Base-by-base conservation (phyloP, 225 moss, liverwort and hornwort genomes). In the Pseudoscleropodium purum region DNA sequence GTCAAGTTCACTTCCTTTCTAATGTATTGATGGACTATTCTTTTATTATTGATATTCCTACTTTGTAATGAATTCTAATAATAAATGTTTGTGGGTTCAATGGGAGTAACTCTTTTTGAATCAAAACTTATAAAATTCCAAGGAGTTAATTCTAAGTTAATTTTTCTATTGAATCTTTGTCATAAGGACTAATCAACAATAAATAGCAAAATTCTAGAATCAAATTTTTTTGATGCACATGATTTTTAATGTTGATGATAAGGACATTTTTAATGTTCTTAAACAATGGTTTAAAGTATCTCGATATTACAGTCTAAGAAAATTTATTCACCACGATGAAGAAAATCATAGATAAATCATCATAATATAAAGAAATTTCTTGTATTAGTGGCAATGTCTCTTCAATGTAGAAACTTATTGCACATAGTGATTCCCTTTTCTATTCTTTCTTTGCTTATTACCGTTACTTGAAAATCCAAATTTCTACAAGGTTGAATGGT, bases 391-490 rank as follows among this genome's bases (percentile, higher is more conserved):
- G 23, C 21, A 23, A 23, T 23, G 12, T 11, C n/a, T 23, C 23
- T 69, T 69, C n/a, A n/a, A n/a, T 68, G 23, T 68, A 68, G 37
- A 23, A 68, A 68, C 20, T n/a, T 23, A 4, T 68, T 68, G n/a
- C 7, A n/a, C 7, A n/a, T 21, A 7, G 2, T 68, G 13, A 68
- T 23, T 68, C 7, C 23, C 6, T 23, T 21, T 68, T 37, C 5
- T 23, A 4, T 7, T 68, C 6, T 12, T 18, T 37, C 21, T 37
- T n/a, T n/a, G 12, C 2, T 12, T 68, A 23, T 21, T 23, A 37
- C 0, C 0, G 0, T 6, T 67, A 36, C 36, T 19, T n/a, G 2
- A n/a, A 68, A n/a, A n/a, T 37, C 7, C 21, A n/a, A 68, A 4
- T 37, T 68, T n/a, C 21, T 68, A 68, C 23, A 68, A 68, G 21